Base-by-base conservation (phyloP, 257 asterid genomes). In the Nicotiana knightiana region DNA sequence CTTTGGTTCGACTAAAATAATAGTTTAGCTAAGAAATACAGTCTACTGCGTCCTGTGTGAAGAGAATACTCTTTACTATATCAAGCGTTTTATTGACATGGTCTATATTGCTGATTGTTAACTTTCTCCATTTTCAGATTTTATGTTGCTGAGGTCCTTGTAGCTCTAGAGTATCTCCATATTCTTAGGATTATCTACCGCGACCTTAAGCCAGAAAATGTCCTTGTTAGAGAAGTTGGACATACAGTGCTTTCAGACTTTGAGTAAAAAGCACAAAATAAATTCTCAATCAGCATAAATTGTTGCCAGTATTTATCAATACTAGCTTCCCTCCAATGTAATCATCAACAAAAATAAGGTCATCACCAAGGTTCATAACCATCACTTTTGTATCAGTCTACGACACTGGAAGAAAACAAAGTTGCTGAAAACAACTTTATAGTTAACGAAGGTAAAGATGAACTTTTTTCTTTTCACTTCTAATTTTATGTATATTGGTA, bases 401-500 rank as follows among this genome's bases (percentile, higher is more conserved):
- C 59, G 9, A 91, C 95, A 4, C 77, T 94, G 81, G 93, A 90
- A 76, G 93, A 92, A 86, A 92, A 91, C 81, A 88, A 90, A 73
- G 96, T 93, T 84, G 93, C 86, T 79, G 97, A 94, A 76, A 89
- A 76, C 32, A 90, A 94, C 84, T 92, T 89, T 84, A 84, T 94
- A 62, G 97, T 94, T 92, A 73, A 21, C 88, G 9, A 93, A 92
- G 98, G 98, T 92, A 88, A 83, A 54, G 43, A 33, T 79, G 66
- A 53, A 26, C 7, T 0, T 7, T 15, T 48, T 3, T 51, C 79
- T 26, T 48, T 75, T 75, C 28, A 26, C 26, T 51, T 75, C 28
- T 26, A 26, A 32, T 81, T 55, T 81, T 80, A 53, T 17, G 30
- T 67, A 85, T 66, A 17, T 79, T 24, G 26, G 77, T 51, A 51